These are phyloP conservation scores for Zalaria obscura DNA, from an alignment of 2,329 filamentous ascomycete species.

Conservation along the genomic window DNA sequence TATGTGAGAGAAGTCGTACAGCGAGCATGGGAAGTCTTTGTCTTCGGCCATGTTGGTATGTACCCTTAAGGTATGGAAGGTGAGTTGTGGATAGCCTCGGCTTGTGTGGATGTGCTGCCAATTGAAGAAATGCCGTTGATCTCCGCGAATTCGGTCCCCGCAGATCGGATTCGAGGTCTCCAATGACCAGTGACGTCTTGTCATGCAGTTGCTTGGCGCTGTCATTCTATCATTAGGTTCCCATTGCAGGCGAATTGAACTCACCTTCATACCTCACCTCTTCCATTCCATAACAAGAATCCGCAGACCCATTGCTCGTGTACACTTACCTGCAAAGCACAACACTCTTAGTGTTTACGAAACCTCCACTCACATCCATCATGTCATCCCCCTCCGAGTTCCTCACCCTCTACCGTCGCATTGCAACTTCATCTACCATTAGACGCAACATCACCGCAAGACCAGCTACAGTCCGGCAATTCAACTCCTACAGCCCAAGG, in stretches of 20 bases:
- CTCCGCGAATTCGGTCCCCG: no score
- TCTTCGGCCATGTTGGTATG: neutral
- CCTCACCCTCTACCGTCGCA: slow-evolving; percentile 23
- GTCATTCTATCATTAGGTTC: no score
- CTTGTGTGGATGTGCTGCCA: no score
- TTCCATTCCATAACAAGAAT: no score
- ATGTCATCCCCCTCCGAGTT: slow-evolving; percentile 22
- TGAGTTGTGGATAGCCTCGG: no score
- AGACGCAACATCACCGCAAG: slow-evolving; percentile 3
- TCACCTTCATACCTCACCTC: no score
- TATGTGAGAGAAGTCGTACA: slow-evolving; percentile 14
- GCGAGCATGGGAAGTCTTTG: slow-evolving; percentile 22
- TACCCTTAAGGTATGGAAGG: no score
- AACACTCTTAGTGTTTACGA: neutral
- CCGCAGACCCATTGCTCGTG: neutral
- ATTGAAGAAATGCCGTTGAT: no score
- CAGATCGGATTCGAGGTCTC: no score
- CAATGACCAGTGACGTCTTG: no score
- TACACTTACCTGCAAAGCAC: neutral
- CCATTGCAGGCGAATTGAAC: no score
- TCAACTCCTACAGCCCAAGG: slow-evolving; percentile 3
- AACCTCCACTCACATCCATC: slow-evolving; percentile 3
- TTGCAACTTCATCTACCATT: slow-evolving; percentile 7
- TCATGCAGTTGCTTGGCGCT: no score
- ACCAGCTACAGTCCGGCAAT: slow-evolving; percentile 1